These are phyloP conservation scores for Hanseniaspora thailandica DNA, from an alignment of 805 yeast genomes.

Conservation along the genomic window DNA sequence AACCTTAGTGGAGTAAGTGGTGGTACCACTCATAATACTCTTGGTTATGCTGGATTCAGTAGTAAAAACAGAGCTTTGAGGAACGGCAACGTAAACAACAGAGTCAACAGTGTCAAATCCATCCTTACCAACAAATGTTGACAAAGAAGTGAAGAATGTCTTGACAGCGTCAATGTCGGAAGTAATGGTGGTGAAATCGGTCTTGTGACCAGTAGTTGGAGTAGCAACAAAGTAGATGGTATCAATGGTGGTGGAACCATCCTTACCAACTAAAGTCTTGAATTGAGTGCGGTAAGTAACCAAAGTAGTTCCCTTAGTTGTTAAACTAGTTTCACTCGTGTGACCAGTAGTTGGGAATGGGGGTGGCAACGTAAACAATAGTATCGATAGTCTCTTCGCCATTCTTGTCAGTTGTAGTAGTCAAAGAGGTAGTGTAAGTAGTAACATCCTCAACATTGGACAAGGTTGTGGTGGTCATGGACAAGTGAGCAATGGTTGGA, in stretches of 20 bases:
- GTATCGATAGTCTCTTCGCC: conserved; percentile 3
- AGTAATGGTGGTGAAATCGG: not conserved
- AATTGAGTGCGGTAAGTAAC: not conserved
- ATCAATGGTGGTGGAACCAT: conserved; percentile 11
- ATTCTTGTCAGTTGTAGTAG: not conserved
- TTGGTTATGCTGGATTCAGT: too few species aligned
- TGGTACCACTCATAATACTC: too few species aligned
- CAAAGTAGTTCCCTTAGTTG: conserved; percentile 8
- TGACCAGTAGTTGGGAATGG: conserved; percentile 15
- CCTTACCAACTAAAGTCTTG: too few species aligned
- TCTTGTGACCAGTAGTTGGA: not conserved
- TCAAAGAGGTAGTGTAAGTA: not conserved
- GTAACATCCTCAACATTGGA: not conserved
- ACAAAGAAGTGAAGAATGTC: too few species aligned
- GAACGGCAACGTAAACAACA: too few species aligned
- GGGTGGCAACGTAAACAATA: conserved; percentile 15
- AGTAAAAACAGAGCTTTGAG: too few species aligned
- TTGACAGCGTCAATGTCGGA: not conserved
- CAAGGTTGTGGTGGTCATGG: not conserved
- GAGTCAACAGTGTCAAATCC: too few species aligned
- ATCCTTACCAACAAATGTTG: too few species aligned
- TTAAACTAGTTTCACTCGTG: conserved; percentile 16
- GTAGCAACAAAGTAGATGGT: not conserved
- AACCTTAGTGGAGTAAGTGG: too few species aligned
- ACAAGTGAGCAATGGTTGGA: not conserved